Base-by-base conservation (phyloP, 306 rosid species). In the Dalbergia cochinchinensis region DNA sequence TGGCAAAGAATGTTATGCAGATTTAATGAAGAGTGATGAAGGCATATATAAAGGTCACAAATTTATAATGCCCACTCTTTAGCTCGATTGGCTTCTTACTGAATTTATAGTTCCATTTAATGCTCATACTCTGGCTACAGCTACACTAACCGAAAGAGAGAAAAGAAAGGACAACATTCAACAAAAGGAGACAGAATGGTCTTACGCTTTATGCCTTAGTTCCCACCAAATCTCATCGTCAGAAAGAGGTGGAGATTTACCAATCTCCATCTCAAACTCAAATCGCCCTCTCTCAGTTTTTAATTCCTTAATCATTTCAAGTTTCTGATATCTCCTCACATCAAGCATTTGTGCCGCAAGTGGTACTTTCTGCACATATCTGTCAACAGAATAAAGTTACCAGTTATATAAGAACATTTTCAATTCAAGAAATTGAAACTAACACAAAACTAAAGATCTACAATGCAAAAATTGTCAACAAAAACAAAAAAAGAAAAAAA, bases 361-460 rank as follows among this genome's bases (percentile, higher is more conserved):
- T 65, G 99, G 99, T 63, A 94, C 99, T 2, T 87, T 91, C 90
- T 92, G 86, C 80, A 94, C 99, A 86, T 95, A 95, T 87, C 99
- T 95, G 89, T 69, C 71, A 76, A 78, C n/a, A 77, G 66, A 45
- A 80, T 37, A 53, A 31, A 1, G 63, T 82, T 57, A 42, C 78
- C 62, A 70, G 50, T 68, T 41, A 61, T 14, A 48, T 42, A 20
- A 50, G 39, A 48, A 33, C 57, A 47, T 15, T 74, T 26, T 50
- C 18, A 54, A 82, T 73, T 42, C 70, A 85, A 51, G 20, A 65
- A 70, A 53, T 16, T 77, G 15, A 81, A 72, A 50, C 51, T 7
- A 37, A 47, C 64, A 55, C 64, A 35, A 47, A 65, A 47, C 67
- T 86, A 58, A 37, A 78, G 67, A 82, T 45, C 19, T 69, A 69